These are phyloP conservation scores for Diaporthe longicolla DNA, from an alignment of 2,329 filamentous ascomycete genomes.

Conservation along the genomic window DNA sequence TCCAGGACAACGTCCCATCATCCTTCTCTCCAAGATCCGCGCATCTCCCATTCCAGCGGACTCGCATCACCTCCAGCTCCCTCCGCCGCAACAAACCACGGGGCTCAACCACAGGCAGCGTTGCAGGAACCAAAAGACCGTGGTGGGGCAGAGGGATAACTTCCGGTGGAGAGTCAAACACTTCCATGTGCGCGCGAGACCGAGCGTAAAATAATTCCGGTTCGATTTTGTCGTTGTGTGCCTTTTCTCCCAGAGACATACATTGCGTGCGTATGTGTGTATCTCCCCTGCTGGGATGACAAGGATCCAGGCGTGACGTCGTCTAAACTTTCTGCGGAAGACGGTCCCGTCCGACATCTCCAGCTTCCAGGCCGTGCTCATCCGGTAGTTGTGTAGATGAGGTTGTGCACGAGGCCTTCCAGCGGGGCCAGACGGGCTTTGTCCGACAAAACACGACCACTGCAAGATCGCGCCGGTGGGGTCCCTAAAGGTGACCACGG, in stretches of 20 bases:
- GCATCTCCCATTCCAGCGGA: slow-evolving; percentile 36
- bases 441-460: slow-evolving; percentile 33
- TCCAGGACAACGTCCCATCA: slow-evolving; percentile 27
- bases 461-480: not conserved
- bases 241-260: not conserved
- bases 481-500: not conserved
- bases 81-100: slow-evolving; percentile 6
- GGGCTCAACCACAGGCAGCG: slow-evolving; percentile 22
- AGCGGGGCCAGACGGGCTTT: slow-evolving; percentile 33
- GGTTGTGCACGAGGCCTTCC: slow-evolving; percentile 22
- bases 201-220: not conserved
- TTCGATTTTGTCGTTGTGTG: not conserved
- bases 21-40: slow-evolving; percentile 22
- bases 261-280: not conserved
- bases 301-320: slow-evolving; percentile 18
- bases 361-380: slow-evolving; percentile 13
- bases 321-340: slow-evolving; percentile 31
- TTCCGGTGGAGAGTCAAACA: slow-evolving; percentile 15
- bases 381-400: not conserved
- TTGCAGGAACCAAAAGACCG: slow-evolving; percentile 13
- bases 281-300: not conserved
- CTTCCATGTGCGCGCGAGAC: slow-evolving; percentile 28
- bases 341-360: slow-evolving; percentile 14
- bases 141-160: slow-evolving; percentile 33
- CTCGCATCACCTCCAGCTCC: slow-evolving; percentile 21